Base-by-base conservation (phyloP, 345 rosid species). In the Eucalyptus curtisii region DNA sequence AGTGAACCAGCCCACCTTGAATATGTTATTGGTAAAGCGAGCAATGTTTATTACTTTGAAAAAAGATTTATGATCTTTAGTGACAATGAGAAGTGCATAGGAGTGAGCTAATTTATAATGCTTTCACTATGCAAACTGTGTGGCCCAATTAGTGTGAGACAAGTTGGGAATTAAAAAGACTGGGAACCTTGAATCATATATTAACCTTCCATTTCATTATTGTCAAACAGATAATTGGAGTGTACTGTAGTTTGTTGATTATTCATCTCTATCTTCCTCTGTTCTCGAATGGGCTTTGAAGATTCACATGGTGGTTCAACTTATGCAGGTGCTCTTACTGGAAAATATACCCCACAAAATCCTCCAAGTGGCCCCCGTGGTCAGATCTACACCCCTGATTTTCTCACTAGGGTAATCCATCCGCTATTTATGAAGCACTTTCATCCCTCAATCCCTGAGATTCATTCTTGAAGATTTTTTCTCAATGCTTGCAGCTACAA, bases 261-360 rank as follows among this genome's bases (percentile, higher is more conserved):
- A 40, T 40, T 20, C 47, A 76, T 76, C 82, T 20, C 44, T 68
- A 33, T 7, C 9, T 37, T 86, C 42, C 87, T 17, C 55, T 85
- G 86, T 44, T 61, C n/a, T 44, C 4, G 6, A 37, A 33, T 22
- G 24, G 81, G 81, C 80, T 76, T 40, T 76, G 80, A 71, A 33
- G 71, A 33, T 49, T 68, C 86, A 52, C 81, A 25, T 87, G 52
- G 59, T 61, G 66, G 50, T 82, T 37, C 30, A 53, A 42, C 45
- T 86, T 30, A 24, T 88, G 89, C 93, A 98, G 98, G 99, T 88
- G 96, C 93, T 90, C 96, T 98, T 20, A 98, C 99, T 4, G 99
- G 99, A 90, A 98, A 98, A 91, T 98, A 97, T 91, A 96, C 95
- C 24, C 97, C 98, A 84, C 94, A 95, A 89, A 98, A 95, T 89